Percentiles rank a stretch among this genome's conserved stretches.
Conservation (phyloP, 2,329 filamentous ascomycete genomes). For the Westerdykella sp. region DNA sequence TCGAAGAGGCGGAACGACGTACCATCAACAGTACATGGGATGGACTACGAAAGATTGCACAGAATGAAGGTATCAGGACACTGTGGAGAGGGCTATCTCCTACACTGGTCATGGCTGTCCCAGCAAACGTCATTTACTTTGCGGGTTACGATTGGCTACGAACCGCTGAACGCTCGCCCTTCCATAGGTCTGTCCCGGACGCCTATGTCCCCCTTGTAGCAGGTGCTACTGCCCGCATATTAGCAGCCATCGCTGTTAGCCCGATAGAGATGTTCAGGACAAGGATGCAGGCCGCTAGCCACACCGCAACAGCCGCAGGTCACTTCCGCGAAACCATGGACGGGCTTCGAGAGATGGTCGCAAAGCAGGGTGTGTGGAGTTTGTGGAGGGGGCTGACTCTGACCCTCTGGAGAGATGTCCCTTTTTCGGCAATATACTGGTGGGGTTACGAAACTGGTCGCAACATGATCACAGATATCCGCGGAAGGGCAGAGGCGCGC, state of each 20-base stretch:
- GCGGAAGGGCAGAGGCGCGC: slow-evolving; percentile 45
- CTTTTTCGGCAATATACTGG: slow-evolving; percentile 97
- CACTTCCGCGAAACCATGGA: slow-evolving; percentile 74
- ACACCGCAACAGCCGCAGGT: slow-evolving; percentile 44
- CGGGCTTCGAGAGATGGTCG: slow-evolving; percentile 74
- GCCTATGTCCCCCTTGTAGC: slow-evolving; percentile 73
- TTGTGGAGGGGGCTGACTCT: slow-evolving; percentile 86
- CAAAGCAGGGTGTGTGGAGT: slow-evolving; percentile 66
- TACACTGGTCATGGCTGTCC: slow-evolving; percentile 87
- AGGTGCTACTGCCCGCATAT: slow-evolving; percentile 68
- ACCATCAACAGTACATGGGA: slow-evolving; percentile 89
- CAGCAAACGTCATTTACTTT: slow-evolving; percentile 97
- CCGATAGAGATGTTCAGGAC: slow-evolving; percentile 94
- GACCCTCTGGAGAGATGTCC: slow-evolving; percentile 93
- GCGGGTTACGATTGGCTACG: slow-evolving; percentile 96
- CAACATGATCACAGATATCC: slow-evolving; percentile 61
- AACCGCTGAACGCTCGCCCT: slow-evolving; percentile 64
- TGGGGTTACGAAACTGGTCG: slow-evolving; percentile 90
- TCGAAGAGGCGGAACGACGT: slow-evolving; percentile 76
- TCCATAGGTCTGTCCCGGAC: slow-evolving; percentile 53
- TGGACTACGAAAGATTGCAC: slow-evolving; percentile 86
- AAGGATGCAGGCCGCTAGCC: slow-evolving; percentile 71
- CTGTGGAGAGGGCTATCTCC: slow-evolving; percentile 93
- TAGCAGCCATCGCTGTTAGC: slow-evolving; percentile 76
- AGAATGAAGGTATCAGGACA: slow-evolving; percentile 79